Percentiles rank a stretch among this genome's conserved stretches.
Conservation (phyloP, 768 basidiomycete species). For the Boletus sp. region DNA sequence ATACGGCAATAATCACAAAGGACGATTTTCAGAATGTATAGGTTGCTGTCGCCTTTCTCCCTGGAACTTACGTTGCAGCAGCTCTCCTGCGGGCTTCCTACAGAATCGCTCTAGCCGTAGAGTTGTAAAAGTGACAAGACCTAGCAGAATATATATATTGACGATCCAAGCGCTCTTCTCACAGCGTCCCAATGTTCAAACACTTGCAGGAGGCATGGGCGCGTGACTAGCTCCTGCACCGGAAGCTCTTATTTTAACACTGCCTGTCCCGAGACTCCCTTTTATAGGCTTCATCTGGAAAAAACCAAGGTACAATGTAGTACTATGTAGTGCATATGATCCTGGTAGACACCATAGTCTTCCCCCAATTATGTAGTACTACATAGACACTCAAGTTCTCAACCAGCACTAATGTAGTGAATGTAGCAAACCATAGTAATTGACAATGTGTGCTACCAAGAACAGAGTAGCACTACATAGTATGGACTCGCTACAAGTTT, state of each 20-base stretch:
- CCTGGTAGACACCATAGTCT: not conserved
- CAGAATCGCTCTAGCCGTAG: not conserved
- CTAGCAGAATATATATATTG: not conserved
- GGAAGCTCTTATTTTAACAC: not conserved
- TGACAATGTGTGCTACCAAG: not conserved
- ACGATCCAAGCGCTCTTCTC: too few species aligned
- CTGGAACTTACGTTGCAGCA: not conserved
- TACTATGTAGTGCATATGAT: not conserved
- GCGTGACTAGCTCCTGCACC: not conserved
- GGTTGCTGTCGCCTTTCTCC: not conserved
- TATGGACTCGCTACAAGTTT: not conserved
- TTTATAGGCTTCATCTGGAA: not conserved
- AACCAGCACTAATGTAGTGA: not conserved
- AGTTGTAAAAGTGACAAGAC: not conserved
- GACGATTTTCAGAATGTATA: not conserved
- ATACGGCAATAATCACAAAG: not conserved
- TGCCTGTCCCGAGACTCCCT: not conserved
- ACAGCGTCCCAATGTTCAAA: too few species aligned
- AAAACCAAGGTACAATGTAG: not conserved
- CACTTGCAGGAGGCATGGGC: not conserved
- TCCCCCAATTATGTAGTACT: not conserved
- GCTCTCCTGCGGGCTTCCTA: not conserved
- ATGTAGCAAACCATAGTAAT: not conserved
- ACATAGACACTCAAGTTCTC: not conserved
- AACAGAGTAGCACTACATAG: not conserved